Evolutionary conservation across 2,329 filamentous ascomycete species (phyloP).

Genomic region (Cylindrodendrum hubeiense): DNA sequence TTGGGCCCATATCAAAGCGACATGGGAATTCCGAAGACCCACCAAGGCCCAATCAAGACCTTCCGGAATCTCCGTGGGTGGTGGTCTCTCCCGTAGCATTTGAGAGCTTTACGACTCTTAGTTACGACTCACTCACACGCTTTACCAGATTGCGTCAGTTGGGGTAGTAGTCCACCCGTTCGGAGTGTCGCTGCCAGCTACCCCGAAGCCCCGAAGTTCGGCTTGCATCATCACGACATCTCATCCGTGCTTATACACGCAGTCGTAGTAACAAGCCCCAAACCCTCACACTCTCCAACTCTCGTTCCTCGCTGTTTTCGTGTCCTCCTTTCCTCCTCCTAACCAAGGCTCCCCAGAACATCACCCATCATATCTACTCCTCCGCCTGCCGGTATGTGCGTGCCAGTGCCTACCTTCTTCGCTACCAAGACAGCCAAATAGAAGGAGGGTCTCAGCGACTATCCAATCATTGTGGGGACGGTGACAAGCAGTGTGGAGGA

Average conservation of each 20-base stretch:
- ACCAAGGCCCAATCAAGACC: no score
- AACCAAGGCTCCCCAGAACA: not conserved
- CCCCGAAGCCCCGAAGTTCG: conserved; percentile 36
- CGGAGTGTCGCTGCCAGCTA: conserved; percentile 36
- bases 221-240: conserved; percentile 3
- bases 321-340: not conserved
- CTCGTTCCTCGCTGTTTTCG: not conserved
- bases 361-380: conserved; percentile 42
- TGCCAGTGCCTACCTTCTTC: conserved; percentile 76
- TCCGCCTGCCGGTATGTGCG: conserved; percentile 68
- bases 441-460: conserved; percentile 66
- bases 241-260: conserved; percentile 36
- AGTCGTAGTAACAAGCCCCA: conserved; percentile 14
- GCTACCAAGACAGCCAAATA: conserved; percentile 56
- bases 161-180: not conserved
- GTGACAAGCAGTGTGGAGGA: conserved; percentile 73
- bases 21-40: not conserved
- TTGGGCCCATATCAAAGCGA: not conserved
- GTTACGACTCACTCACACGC: not conserved
- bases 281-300: conserved; percentile 28
- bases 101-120: conserved; percentile 15
- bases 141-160: conserved; percentile 28
- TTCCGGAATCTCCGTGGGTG: not conserved
- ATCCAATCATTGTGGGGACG: conserved; percentile 72
- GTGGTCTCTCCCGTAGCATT: not conserved